phyloP scores from a whole-genome alignment of 176 grass and related monocot species.

The Alopecurus myosuroides region DNA sequence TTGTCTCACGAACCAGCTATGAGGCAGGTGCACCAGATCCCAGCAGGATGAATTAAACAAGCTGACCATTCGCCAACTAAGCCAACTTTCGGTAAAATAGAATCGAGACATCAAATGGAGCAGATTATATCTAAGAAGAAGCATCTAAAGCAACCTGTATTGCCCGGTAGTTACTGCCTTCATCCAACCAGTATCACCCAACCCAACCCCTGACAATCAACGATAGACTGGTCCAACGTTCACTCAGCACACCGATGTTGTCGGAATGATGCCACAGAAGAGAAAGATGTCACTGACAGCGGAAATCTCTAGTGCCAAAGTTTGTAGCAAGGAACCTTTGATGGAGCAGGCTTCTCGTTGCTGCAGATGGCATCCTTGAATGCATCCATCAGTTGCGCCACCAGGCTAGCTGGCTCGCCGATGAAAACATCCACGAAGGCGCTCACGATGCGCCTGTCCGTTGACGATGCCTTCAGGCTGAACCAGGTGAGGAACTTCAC shows the following conservation, averaged over 20 bases:
- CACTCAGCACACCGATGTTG: constrained; percentile 14
- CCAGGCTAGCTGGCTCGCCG: constrained; percentile 64
- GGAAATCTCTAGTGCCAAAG: constrained; percentile 47
- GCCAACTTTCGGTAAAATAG: background rate
- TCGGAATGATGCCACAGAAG: constrained; percentile 4
- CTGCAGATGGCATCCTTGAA: constrained; percentile 65
- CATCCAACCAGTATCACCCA: background rate
- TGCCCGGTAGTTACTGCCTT: background rate
- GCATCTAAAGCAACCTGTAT: background rate
- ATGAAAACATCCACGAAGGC: constrained; percentile 72
- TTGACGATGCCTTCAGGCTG: constrained; percentile 81
- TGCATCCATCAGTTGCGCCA: constrained; percentile 59
- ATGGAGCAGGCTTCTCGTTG: constrained; percentile 51
- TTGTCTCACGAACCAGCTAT: background rate
- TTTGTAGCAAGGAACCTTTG: constrained; percentile 43
- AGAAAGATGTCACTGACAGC: background rate
- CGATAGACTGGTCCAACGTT: background rate
- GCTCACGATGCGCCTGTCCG: constrained; percentile 69
- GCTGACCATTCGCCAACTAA: background rate
- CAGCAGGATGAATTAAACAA: background rate
- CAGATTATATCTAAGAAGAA: background rate
- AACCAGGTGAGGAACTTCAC: constrained; percentile 96
- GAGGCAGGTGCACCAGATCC: background rate
- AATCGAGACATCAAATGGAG: constrained; percentile 13
- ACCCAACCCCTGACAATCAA: constrained; percentile 5